Percentiles rank a stretch among this genome's conserved stretches.
Conservation (phyloP, 2,329 filamentous ascomycete genomes). For the Hypoxylon sp. region DNA sequence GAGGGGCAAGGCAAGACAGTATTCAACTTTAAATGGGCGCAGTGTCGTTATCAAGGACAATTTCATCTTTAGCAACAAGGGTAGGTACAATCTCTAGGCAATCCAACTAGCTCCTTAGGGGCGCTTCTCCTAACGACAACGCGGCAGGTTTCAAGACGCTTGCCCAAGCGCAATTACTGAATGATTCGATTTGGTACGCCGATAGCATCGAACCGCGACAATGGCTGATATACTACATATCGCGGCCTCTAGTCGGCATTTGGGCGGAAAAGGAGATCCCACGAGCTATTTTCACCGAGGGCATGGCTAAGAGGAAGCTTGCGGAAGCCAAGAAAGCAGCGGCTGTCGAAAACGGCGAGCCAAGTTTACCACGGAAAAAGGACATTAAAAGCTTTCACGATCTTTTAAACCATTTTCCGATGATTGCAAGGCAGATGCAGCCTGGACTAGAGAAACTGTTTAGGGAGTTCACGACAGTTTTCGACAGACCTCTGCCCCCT, state of each 20-base stretch:
- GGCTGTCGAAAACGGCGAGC: constrained; percentile 60
- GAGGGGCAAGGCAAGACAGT: constrained; percentile 93
- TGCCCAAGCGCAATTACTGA: constrained; percentile 88
- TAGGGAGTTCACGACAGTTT: constrained; percentile 86
- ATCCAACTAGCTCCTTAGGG: constrained; percentile 16
- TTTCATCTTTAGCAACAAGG: constrained; percentile 96
- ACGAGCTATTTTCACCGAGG: constrained; percentile 72
- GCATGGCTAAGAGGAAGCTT: constrained; percentile 58
- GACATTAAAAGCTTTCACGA: constrained; percentile 93
- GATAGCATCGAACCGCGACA: constrained; percentile 90
- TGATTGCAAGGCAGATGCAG: constrained; percentile 97
- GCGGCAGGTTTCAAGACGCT: constrained; percentile 86
- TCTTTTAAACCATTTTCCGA: constrained; percentile 89
- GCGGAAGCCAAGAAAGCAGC: constrained; percentile 57
- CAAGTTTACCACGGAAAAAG: constrained; percentile 79
- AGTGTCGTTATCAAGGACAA: constrained; percentile 96
- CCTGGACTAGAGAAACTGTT: constrained; percentile 90
- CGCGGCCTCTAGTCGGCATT: constrained; percentile 85
- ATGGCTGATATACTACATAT: constrained; percentile 98
- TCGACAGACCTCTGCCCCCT: constrained; percentile 87
- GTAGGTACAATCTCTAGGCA: constrained; percentile 62
- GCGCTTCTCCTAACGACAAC: constrained; percentile 47
- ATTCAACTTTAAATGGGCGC: constrained; percentile 90
- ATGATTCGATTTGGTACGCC: constrained; percentile 89
- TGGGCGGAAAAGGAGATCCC: constrained; percentile 83